Base-by-base conservation (phyloP, 208 protist species). In the Trypanosoma brucei region DNA sequence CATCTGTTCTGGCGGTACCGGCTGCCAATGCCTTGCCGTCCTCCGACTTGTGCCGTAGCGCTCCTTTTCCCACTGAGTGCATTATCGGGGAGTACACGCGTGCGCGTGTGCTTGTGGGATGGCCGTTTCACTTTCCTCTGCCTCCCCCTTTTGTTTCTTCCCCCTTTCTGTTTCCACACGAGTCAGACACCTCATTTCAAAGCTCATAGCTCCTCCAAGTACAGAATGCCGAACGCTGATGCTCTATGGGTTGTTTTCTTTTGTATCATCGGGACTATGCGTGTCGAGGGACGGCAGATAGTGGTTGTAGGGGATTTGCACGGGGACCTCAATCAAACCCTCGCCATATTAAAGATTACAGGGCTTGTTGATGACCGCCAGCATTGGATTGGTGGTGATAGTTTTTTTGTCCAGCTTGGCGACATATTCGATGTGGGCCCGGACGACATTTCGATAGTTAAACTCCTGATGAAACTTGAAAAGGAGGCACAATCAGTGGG, bases 401-500 rank as follows among this genome's bases (percentile, higher is more conserved):
- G 84, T 4, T 81, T 78, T 8, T 74, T 96, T 11, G 85, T 96
- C 9, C 91, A 96, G 74, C 68, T 88, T n/a, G 91, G 93, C 42
- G 93, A 97, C 68, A 77, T 96, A 44, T 71, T 97, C n/a, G 93
- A 97, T 68, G 84, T 93, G 22, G 93, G 91, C 39, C 86, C 85
- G 8, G 85, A 94, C 53, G 79, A 91, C 57, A 68, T 91, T 33
- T 62, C 60, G 13, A 93, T 97, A 62, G 71, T 88, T n/a, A 51
- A 72, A 48, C 63, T 96, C 13, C 78, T 96, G 39, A 92, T 92
- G 82, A 76, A 70, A 40, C 72, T 97, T 37, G 75, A 84, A 55
- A 69, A 67, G 51, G 70, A 93, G 63, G 88, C 89, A 34, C 64
- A 62, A 30, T 64, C 57, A 11, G 75, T 65, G 7, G 91, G 89